Evolutionary conservation across 208 protist species (phyloP).

Genomic region (Trypanosoma cruzi): DNA sequence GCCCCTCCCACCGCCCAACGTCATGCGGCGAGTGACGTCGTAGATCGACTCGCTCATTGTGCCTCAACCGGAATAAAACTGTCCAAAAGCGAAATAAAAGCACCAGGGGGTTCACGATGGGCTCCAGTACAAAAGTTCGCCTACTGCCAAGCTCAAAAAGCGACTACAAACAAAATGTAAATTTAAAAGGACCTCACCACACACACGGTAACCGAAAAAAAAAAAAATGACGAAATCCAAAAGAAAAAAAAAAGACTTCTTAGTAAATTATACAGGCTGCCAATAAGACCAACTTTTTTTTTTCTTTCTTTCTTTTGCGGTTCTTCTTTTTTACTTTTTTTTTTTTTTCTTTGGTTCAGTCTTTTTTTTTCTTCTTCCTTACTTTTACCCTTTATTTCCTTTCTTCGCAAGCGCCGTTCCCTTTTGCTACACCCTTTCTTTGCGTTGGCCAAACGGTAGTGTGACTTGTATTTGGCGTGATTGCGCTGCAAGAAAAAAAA

Average conservation of each 20-base stretch:
- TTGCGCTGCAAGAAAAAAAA: background rate
- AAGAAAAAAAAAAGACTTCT: slow-evolving; percentile 10
- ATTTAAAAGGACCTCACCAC: too few species aligned
- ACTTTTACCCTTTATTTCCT: background rate
- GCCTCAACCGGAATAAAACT: too few species aligned
- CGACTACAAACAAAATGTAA: slow-evolving; percentile 4
- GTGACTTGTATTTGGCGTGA: background rate
- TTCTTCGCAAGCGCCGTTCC: background rate
- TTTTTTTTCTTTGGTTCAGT: background rate
- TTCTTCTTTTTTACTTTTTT: background rate
- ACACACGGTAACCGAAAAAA: background rate
- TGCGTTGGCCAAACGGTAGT: background rate
- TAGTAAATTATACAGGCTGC: background rate
- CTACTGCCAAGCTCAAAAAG: too few species aligned
- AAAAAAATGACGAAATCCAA: background rate
- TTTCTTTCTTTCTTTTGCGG: background rate
- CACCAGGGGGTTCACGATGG: background rate
- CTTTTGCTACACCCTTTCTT: background rate
- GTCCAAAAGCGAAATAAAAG: background rate
- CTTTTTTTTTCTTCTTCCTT: background rate
- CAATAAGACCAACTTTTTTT: background rate
- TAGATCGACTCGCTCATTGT: slow-evolving; percentile 6
- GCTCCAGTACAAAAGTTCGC: background rate
- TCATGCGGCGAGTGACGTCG: slow-evolving; percentile 1
- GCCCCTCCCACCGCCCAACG: background rate